Conservation (phyloP, 2,329 filamentous ascomycete genomes). For the Diplodia seriata region DNA sequence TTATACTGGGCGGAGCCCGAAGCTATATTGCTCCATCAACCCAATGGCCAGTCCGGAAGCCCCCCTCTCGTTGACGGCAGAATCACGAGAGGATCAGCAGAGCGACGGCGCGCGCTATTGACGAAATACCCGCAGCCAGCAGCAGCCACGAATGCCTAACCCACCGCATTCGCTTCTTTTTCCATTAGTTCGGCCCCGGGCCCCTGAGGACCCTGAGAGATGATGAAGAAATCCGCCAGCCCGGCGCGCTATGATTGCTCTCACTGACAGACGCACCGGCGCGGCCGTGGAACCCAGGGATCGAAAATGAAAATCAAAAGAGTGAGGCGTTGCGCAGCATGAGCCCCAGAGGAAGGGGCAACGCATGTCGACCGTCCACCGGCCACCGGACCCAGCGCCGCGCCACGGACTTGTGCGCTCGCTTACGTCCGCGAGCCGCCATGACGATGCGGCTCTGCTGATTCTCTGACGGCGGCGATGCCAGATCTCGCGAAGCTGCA, state of each 20-base stretch:
- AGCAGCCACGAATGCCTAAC: neutral
- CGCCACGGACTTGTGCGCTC: slow-evolving; percentile 21
- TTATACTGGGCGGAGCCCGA: slow-evolving; percentile 14
- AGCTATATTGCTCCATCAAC: slow-evolving; percentile 3
- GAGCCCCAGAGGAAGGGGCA: neutral
- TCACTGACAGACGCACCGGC: neutral
- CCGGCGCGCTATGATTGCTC: slow-evolving; percentile 12
- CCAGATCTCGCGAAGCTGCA: neutral
- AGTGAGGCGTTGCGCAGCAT: neutral
- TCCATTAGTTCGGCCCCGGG: slow-evolving; percentile 9
- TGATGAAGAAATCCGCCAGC: slow-evolving; percentile 3
- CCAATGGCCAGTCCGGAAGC: neutral
- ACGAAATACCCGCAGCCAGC: slow-evolving; percentile 9
- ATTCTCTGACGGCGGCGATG: neutral
- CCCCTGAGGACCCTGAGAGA: slow-evolving; percentile 21
- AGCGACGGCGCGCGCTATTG: slow-evolving; percentile 12
- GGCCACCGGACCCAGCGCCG: slow-evolving; percentile 22
- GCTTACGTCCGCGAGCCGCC: slow-evolving; percentile 13
- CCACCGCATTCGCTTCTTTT: neutral
- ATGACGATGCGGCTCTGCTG: slow-evolving; percentile 10
- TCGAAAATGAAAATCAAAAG: neutral
- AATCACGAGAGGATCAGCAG: slow-evolving; percentile 25
- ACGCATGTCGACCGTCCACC: neutral
- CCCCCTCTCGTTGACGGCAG: neutral
- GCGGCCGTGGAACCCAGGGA: neutral